Conservation (phyloP, 306 rosid species). For the Cucurbita moschata region DNA sequence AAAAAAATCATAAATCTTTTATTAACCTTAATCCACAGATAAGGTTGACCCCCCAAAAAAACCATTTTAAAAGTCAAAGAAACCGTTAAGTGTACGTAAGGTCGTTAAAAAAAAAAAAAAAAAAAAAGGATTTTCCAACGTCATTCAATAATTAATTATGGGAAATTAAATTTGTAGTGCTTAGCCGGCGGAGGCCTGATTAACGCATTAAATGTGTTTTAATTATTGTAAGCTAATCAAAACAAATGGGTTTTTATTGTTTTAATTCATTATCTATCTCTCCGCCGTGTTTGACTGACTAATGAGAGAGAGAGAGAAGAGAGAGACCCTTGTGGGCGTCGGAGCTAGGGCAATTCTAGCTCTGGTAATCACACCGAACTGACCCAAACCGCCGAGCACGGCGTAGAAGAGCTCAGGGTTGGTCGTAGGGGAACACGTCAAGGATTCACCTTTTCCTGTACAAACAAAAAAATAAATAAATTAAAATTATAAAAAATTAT, state of each 20-base stretch:
- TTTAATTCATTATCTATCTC: neutral
- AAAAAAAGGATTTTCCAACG: neutral
- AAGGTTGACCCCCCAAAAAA: neutral
- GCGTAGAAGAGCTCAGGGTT: constrained; percentile 46
- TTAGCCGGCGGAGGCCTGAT: neutral
- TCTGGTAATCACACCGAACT: constrained; percentile 75
- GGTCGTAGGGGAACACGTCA: constrained; percentile 43
- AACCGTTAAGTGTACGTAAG: neutral
- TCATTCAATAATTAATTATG: neutral
- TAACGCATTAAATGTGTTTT: neutral
- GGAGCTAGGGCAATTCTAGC: constrained; percentile 64
- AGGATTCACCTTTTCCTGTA: constrained; percentile 50
- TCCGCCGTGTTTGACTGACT: neutral
- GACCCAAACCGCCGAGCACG: constrained; percentile 86
- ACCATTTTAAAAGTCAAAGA: neutral
- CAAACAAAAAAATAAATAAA: too few relatives aligned
- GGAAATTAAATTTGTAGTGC: neutral
- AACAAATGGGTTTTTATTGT: neutral
- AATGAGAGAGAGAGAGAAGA: neutral
- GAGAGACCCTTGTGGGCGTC: constrained; percentile 43
- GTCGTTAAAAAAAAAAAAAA: neutral
- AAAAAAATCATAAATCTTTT: neutral
- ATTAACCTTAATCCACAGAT: too few relatives aligned
- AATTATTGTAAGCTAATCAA: neutral
- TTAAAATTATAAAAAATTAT: neutral